These are phyloP conservation scores for Primulina tabacum DNA, from an alignment of 257 asterid species.

Conservation along the genomic window DNA sequence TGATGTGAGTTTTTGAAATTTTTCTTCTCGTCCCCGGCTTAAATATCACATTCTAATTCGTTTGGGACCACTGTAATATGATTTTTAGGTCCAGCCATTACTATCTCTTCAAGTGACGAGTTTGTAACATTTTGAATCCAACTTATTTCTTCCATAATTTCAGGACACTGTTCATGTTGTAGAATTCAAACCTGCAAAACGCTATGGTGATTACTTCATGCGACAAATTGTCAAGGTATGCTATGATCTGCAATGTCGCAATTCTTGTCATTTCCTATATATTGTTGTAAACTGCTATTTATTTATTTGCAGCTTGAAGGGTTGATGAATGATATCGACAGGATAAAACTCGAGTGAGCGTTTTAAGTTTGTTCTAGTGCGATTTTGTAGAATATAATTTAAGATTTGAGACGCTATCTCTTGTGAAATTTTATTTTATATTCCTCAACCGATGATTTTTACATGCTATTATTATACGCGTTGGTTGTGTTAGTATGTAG, in stretches of 20 bases:
- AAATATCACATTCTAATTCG: background rate
- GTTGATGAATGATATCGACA: conserved; percentile 50
- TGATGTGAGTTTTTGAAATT: conserved; percentile 53
- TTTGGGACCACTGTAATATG: background rate
- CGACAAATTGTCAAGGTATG: conserved; percentile 61
- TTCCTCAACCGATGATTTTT: too few species aligned
- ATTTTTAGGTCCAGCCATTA: background rate
- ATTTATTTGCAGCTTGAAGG: conserved; percentile 53
- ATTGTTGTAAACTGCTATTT: background rate
- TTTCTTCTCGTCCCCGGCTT: background rate
- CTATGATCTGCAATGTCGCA: background rate
- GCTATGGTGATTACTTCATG: conserved; percentile 61
- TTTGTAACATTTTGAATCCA: background rate
- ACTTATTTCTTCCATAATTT: conserved; percentile 12
- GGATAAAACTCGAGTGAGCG: conserved; percentile 49
- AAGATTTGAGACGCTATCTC: too few species aligned
- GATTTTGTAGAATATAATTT: background rate
- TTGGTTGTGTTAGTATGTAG: too few species aligned
- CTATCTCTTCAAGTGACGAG: background rate
- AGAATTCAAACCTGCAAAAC: conserved; percentile 55
- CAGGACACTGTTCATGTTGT: conserved; percentile 56
- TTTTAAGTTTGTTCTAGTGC: background rate
- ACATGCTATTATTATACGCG: too few species aligned
- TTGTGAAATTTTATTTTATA: too few species aligned
- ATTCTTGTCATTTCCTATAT: background rate